Conservation (phyloP, 2,329 filamentous ascomycete species). For the Venturia asperata region DNA sequence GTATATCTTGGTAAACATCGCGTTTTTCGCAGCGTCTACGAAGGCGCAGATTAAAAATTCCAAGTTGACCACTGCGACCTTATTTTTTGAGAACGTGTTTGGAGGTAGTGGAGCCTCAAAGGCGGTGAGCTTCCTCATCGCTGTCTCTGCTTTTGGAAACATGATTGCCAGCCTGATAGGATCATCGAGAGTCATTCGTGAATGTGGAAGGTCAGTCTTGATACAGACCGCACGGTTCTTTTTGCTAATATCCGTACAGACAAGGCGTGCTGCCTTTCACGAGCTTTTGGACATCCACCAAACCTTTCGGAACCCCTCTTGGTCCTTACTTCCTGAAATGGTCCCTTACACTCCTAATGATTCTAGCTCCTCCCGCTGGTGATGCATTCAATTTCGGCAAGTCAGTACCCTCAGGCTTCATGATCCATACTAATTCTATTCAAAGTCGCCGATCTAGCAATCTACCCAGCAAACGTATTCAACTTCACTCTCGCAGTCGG, state of each 20-base stretch:
- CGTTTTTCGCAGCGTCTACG: conserved; percentile 57
- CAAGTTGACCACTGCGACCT: conserved; percentile 53
- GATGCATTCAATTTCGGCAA: conserved; percentile 60
- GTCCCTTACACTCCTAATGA: conserved; percentile 56
- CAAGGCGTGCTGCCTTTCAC: conserved; percentile 56
- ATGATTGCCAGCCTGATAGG: conserved; percentile 55
- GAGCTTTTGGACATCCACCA: conserved; percentile 58
- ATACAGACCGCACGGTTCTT: neutral
- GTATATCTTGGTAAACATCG: conserved; percentile 58
- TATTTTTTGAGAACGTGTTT: conserved; percentile 58
- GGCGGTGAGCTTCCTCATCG: conserved; percentile 46
- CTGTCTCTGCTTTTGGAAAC: conserved; percentile 55
- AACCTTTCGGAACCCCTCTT: conserved; percentile 57
- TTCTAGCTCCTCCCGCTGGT: conserved; percentile 59
- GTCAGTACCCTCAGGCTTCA: conserved; percentile 52
- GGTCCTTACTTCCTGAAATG: conserved; percentile 56
- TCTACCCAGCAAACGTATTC: conserved; percentile 34
- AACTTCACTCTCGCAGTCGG: conserved; percentile 31
- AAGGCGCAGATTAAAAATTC: conserved; percentile 51
- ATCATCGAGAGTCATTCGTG: conserved; percentile 54
- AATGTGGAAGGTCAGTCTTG: conserved; percentile 55
- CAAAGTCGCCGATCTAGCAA: conserved; percentile 52
- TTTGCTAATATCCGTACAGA: neutral
- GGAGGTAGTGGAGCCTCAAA: conserved; percentile 45
- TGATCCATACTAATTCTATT: conserved; percentile 55